Conservation (phyloP, 2,329 filamentous ascomycete species). For the Fusarium oligoseptatum region DNA sequence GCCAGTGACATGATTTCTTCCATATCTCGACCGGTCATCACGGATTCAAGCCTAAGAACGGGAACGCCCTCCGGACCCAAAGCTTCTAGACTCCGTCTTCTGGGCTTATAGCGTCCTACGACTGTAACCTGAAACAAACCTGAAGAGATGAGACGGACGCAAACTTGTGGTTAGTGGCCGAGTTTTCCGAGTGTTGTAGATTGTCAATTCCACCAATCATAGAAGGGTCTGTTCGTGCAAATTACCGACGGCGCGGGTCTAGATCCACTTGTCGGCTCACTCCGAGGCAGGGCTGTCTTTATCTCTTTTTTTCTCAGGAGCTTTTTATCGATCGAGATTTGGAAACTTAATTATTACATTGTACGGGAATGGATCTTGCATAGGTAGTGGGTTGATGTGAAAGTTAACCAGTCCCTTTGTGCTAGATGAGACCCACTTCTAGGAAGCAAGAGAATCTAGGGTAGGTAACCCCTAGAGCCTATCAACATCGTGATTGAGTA, state of each 20-base stretch:
- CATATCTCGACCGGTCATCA: background rate
- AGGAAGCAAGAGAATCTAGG: background rate
- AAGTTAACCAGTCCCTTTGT: background rate
- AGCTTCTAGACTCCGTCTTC: background rate
- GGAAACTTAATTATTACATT: background rate
- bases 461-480: background rate
- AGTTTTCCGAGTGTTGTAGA: background rate
- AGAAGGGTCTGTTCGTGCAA: background rate
- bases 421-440: background rate
- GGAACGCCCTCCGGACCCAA: background rate
- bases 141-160: background rate
- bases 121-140: constrained; percentile 7
- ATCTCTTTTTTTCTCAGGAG: background rate
- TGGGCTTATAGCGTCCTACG: background rate
- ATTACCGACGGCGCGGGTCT: background rate
- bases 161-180: background rate
- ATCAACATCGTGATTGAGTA: background rate
- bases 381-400: background rate
- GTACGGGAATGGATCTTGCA: background rate
- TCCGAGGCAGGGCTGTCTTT: background rate
- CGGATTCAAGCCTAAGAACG: background rate
- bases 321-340: background rate
- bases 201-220: constrained; percentile 6
- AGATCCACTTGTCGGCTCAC: background rate
- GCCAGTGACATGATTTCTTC: background rate